Evolutionary conservation across 331 rosid genomes (phyloP).

Genomic region (Quercus tomentella): DNA sequence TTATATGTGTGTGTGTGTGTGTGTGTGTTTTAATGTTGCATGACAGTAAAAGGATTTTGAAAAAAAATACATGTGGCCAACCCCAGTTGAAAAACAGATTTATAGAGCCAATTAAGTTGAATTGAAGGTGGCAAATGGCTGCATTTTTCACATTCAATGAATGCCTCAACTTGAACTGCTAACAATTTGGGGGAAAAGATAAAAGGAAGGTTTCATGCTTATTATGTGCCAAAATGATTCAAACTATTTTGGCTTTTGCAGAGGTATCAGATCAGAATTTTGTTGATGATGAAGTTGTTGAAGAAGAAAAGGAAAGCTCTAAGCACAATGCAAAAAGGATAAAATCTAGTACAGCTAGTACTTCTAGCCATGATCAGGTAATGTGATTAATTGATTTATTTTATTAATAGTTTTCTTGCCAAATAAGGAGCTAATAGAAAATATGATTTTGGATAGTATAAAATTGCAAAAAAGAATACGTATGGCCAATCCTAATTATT

Average conservation of each 20-base stretch:
- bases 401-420: neutral
- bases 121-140: too few species aligned
- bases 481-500: too few species aligned
- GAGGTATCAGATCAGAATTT: constrained; percentile 91
- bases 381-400: neutral
- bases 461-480: too few species aligned
- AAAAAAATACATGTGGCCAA: too few species aligned
- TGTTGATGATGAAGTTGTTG: constrained; percentile 59
- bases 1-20: too few species aligned
- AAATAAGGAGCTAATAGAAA: too few species aligned
- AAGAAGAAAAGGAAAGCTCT: constrained; percentile 16
- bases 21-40: too few species aligned
- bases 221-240: neutral
- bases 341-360: constrained; percentile 18
- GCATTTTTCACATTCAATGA: neutral
- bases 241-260: constrained; percentile 21
- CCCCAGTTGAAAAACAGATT: too few species aligned
- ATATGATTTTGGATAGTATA: too few species aligned
- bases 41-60: too few species aligned
- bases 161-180: neutral
- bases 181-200: neutral
- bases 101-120: too few species aligned
- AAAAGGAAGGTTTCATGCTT: too few species aligned
- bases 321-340: constrained; percentile 33
- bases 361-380: constrained; percentile 52